Evolutionary conservation across 1,284 basidiomycete species (phyloP).

Genomic region (Hypsizygus ulmarius): DNA sequence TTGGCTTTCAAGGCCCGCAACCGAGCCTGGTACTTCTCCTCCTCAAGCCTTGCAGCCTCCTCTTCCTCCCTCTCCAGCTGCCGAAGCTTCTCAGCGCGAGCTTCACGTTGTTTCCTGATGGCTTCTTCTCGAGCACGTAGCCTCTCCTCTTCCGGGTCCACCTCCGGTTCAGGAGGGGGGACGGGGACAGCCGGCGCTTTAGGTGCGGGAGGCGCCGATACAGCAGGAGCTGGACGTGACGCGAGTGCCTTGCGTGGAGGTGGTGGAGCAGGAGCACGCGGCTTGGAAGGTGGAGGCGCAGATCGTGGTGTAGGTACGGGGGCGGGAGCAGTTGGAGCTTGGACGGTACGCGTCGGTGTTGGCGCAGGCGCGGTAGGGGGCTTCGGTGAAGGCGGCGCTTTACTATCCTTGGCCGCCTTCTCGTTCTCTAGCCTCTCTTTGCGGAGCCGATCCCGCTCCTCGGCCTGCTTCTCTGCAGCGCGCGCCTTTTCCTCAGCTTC

Average conservation of each 20-base stretch:
- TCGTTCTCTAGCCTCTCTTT: constrained; percentile 68
- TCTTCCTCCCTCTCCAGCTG: constrained; percentile 74
- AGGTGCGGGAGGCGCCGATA: constrained; percentile 35
- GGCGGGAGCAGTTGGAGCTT: constrained; percentile 35
- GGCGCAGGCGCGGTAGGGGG: constrained; percentile 32
- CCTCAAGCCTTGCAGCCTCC: constrained; percentile 54
- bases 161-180: constrained; percentile 35
- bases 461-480: constrained; percentile 73
- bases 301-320: constrained; percentile 41
- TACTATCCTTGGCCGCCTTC: constrained; percentile 54
- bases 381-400: constrained; percentile 28
- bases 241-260: constrained; percentile 42
- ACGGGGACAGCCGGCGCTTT: constrained; percentile 32
- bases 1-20: constrained; percentile 47
- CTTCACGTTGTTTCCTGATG: constrained; percentile 53
- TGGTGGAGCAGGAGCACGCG: constrained; percentile 45
- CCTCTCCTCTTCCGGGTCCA: constrained; percentile 66
- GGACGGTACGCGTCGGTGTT: constrained; percentile 34
- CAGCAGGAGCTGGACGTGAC: constrained; percentile 37
- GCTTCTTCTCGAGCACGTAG: constrained; percentile 63
- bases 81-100: constrained; percentile 59
- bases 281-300: constrained; percentile 34
- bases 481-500: constrained; percentile 82
- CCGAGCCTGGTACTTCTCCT: constrained; percentile 56
- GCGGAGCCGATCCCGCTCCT: constrained; percentile 70